Base-by-base conservation (phyloP, 2,329 filamentous ascomycete genomes). In the Calonectria pauciramosa region DNA sequence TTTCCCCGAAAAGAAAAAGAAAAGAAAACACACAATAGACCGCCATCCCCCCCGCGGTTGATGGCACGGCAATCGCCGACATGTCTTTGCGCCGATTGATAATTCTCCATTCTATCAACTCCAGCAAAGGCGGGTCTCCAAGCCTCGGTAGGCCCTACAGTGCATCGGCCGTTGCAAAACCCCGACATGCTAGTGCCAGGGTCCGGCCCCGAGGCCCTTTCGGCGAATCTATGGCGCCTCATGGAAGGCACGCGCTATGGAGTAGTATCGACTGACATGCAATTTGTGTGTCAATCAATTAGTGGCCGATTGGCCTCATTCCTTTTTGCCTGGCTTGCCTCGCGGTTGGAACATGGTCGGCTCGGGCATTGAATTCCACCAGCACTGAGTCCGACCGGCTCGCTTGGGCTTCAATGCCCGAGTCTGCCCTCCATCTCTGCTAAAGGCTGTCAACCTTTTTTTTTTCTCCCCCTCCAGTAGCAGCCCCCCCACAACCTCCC, bases 321-420 rank as follows among this genome's bases (percentile, higher is more conserved):
- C 54, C 68, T 65, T 67, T 41, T 70, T 66, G 32, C 56, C 68
- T 41, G 32, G 34, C 38, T 44, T 68, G 30, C 52, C 51, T 65
- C 54, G 30, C 69, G 60, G 38, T 54, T 69, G 54, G 28, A 71
- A 49, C 56, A 26, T 38, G 70, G 41, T 64, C 68, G 30, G 67
- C 64, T 68, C 68, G 41, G 68, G 41, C 68, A 49, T 74, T 47
- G n/a, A 71, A 63, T 71, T 71, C 68, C 63, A 68, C 23, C 52
- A n/a, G n/a, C n/a, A 32, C 51, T 44, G 13, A 64, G 60, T 68
- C 59, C 52, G 32, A 63, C 34, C 30, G 52, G 47, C 65, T 75
- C 68, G 72, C 68, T 71, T 78, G 67, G 72, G 51, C 60, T 65
- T 74, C 66, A 64, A 64, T 65, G 44, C 65, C 76, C 71, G 68